Evolutionary conservation across 768 basidiomycete genomes (phyloP).

Genomic region (Kondoa malvinella): DNA sequence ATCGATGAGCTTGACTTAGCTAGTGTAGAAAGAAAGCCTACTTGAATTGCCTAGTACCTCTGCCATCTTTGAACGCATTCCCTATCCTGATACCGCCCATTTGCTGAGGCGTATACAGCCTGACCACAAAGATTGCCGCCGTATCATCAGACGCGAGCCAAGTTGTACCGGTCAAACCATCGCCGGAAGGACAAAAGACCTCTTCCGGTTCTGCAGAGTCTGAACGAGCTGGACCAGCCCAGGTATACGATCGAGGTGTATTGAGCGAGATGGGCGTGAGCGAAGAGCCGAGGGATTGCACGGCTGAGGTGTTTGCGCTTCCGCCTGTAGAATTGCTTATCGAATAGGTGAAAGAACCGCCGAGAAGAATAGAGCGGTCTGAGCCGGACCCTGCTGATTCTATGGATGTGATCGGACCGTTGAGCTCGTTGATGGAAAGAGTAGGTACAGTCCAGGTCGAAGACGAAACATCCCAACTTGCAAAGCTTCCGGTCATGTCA

Average conservation of each 20-base stretch:
- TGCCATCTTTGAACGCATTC: conserved; percentile 65
- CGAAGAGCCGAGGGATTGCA: conserved; percentile 49
- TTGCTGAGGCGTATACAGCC: conserved; percentile 54
- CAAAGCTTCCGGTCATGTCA: conserved; percentile 30
- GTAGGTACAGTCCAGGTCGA: conserved; percentile 44
- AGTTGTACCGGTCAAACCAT: conserved; percentile 50
- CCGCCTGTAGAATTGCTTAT: conserved; percentile 18
- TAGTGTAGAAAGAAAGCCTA: conserved; percentile 32
- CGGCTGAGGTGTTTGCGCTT: conserved; percentile 35
- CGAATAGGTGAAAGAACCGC: conserved; percentile 52
- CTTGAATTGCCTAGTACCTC: conserved; percentile 80
- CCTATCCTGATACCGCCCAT: conserved; percentile 71
- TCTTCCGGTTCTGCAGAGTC: conserved; percentile 31
- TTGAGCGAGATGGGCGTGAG: conserved; percentile 30
- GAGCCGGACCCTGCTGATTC: conserved; percentile 57
- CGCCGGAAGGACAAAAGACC: conserved; percentile 72
- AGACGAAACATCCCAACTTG: conserved; percentile 28
- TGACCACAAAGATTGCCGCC: conserved; percentile 55
- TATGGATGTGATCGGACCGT: conserved; percentile 53
- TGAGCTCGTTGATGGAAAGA: conserved; percentile 64
- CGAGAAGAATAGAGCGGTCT: conserved; percentile 64
- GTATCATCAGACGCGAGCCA: conserved; percentile 69
- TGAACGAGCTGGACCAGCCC: conserved; percentile 22
- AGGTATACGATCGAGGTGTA: conserved; percentile 26
- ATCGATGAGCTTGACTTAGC: conserved; percentile 4